Evolutionary conservation across 176 grass and related monocot genomes (phyloP).

Genomic region (Phoenix dactylifera): DNA sequence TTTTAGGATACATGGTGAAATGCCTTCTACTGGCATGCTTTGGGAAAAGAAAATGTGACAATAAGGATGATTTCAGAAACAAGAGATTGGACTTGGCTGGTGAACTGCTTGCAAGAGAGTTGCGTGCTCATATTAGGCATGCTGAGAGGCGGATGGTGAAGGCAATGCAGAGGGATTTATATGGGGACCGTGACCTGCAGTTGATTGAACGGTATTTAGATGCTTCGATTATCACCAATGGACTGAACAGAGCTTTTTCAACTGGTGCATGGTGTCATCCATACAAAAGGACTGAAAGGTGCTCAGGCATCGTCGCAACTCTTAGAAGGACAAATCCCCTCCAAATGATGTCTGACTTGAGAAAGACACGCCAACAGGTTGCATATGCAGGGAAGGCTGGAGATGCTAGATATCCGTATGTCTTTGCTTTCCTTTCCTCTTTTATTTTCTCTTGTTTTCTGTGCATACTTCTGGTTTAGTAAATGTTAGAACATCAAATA

Average conservation of each 20-base stretch:
- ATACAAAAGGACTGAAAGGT: constrained; percentile 59
- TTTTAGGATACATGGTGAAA: constrained; percentile 94
- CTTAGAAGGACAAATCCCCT: constrained; percentile 93
- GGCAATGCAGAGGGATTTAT: constrained; percentile 85
- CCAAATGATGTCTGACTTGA: constrained; percentile 82
- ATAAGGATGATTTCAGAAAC: constrained; percentile 95
- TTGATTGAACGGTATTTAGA: constrained; percentile 55
- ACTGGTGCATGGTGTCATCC: constrained; percentile 96
- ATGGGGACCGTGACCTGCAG: constrained; percentile 60
- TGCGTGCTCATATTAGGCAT: constrained; percentile 76
- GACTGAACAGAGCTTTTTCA: constrained; percentile 75
- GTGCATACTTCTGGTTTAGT: neutral
- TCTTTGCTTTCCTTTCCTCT: constrained; percentile 12
- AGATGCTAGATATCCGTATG: constrained; percentile 97
- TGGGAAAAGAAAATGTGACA: constrained; percentile 87
- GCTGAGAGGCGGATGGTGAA: constrained; percentile 78
- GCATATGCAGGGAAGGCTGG: constrained; percentile 94
- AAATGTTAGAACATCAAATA: neutral
- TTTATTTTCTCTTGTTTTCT: neutral
- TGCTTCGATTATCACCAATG: constrained; percentile 80
- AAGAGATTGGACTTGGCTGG: constrained; percentile 78
- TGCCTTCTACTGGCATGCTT: constrained; percentile 66
- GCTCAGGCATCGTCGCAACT: constrained; percentile 71
- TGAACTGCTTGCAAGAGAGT: constrained; percentile 80
- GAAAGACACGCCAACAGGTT: constrained; percentile 85